These are phyloP conservation scores for Xylaria flabelliformis DNA, from an alignment of 495 filamentous ascomycete species.

Conservation along the genomic window DNA sequence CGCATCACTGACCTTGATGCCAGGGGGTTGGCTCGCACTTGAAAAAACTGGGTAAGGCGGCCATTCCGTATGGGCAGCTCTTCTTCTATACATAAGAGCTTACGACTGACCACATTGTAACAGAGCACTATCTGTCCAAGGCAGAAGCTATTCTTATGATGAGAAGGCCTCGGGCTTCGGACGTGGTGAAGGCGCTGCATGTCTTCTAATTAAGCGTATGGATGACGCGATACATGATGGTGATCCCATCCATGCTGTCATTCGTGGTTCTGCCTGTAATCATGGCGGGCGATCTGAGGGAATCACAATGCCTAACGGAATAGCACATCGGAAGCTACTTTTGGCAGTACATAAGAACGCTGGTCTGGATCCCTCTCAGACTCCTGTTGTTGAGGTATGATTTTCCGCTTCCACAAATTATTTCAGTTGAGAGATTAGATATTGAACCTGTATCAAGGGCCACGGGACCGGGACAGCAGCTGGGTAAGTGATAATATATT, in stretches of 20 bases:
- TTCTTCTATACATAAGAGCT: not conserved
- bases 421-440: constrained; percentile 44
- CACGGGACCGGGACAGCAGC: constrained; percentile 29
- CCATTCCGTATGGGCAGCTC: not conserved
- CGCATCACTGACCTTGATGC: constrained; percentile 55
- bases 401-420: constrained; percentile 42
- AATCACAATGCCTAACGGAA: constrained; percentile 57
- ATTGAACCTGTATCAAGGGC: constrained; percentile 36
- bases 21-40: constrained; percentile 56
- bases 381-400: constrained; percentile 51
- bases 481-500: constrained; percentile 41
- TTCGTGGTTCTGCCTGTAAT: constrained; percentile 57
- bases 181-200: constrained; percentile 47
- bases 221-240: constrained; percentile 55
- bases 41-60: constrained; percentile 21
- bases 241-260: constrained; percentile 61
- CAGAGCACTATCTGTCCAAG: constrained; percentile 65
- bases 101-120: not conserved
- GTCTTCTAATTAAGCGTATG: constrained; percentile 58
- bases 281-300: constrained; percentile 59
- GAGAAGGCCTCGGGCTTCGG: constrained; percentile 48
- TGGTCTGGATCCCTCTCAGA: constrained; percentile 46
- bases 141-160: constrained; percentile 45
- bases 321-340: constrained; percentile 58
- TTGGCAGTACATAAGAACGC: constrained; percentile 45